phyloP scores from a whole-genome alignment of 805 yeast genomes.

The Blastobotrys attinorum region DNA sequence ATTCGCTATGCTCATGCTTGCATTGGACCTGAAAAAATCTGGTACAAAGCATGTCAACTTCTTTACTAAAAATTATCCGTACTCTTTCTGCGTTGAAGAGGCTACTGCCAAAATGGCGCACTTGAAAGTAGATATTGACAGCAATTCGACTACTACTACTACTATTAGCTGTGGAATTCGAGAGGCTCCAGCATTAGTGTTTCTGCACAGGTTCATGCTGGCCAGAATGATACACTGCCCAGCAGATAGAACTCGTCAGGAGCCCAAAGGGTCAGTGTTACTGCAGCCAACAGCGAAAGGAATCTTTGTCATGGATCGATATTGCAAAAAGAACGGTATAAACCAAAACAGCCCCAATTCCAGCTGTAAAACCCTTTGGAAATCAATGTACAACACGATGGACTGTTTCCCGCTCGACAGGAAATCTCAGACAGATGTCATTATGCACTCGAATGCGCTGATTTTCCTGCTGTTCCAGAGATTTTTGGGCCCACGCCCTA shows the following conservation, averaged over 20 bases:
- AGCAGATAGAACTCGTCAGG: conserved; percentile 54
- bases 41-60: conserved; percentile 14
- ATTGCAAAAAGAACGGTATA: conserved; percentile 50
- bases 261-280: conserved; percentile 35
- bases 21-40: conserved; percentile 30
- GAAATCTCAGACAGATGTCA: conserved; percentile 45
- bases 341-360: conserved; percentile 26
- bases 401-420: conserved; percentile 62
- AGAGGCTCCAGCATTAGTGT: conserved; percentile 1
- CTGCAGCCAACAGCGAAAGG: conserved; percentile 93
- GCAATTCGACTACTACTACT: conserved; percentile 36
- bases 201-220: conserved; percentile 12
- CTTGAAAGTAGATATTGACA: conserved; percentile 42
- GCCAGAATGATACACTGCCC: conserved; percentile 58
- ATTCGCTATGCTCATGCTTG: conserved; percentile 44
- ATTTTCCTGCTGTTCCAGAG: conserved; percentile 54
- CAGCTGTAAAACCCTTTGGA: conserved; percentile 39
- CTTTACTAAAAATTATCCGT: conserved; percentile 37
- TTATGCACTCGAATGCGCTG: conserved; percentile 55
- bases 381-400: conserved; percentile 62
- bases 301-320: conserved; percentile 55
- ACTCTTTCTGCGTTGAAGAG: conserved; percentile 41
- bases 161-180: conserved; percentile 17
- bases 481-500: conserved; percentile 60
- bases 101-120: conserved; percentile 48